Base-by-base conservation (phyloP, 2,329 filamentous ascomycete genomes). In the Penicillium brevicompactum region DNA sequence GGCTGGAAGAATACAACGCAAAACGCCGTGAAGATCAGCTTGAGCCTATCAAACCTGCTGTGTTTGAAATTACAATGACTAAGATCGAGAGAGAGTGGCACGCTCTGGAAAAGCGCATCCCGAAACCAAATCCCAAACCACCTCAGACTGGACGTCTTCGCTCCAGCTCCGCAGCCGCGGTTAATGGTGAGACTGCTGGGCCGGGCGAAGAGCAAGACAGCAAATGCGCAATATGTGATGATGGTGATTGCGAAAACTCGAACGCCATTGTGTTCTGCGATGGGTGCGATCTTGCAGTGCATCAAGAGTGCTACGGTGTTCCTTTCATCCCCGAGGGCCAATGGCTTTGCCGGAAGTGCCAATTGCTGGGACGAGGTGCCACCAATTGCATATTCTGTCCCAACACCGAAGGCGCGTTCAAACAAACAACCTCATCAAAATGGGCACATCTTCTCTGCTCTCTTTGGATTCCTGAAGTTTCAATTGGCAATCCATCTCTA, bases 1-100 rank as follows among this genome's bases (percentile, higher is more conserved):
- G 94, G 94, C 80, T 99, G 24, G 89, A 94, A 64, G 84, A 86
- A 38, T 86, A 93, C 70, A 99, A 99, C 67, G 77, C 80, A 11
- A 86, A 89, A 66, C 86, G 94, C 55, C 90, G 87, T 70, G 82
- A 84, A 22, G 84, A 89, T 62, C 86, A 88, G 44, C 85, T 91
- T 21, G 91, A 95, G 63, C 82, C 87, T 2, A 94, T 99, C 66
- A 95, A 92, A 46, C 90, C 92, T 18, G 92, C 96, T 59, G 86
- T 97, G 48, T 97, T 99, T 68, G 94, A 99, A 72, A 95, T 97
- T 59, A 95, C 92, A 14, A 95, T 99, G 77, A 99, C 94, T 9
- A 97, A 97, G 74, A 97, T 99, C 56, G 94, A 99, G 74, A 97
- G 97, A 75, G 93, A 97, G 72, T 99, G 94, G 91, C 91, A 97